phyloP scores from a whole-genome alignment of 192 early-diverging fungal species.

The Chytriomyces sp. region DNA sequence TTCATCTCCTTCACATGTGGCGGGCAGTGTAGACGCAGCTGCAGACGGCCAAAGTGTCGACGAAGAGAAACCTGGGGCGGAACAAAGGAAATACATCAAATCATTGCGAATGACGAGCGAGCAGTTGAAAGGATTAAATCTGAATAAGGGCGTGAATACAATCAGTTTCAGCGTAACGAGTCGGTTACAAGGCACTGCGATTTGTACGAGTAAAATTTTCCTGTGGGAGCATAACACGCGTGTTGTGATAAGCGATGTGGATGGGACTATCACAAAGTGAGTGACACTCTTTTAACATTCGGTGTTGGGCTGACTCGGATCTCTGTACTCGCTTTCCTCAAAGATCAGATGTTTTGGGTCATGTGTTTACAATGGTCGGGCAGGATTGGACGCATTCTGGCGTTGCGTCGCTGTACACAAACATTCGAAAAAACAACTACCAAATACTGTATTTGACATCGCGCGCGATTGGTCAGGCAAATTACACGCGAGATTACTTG shows the following conservation, averaged over 20 bases:
- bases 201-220: slow-evolving; percentile 86
- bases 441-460: slow-evolving; percentile 93
- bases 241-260: slow-evolving; percentile 97
- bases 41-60: not conserved
- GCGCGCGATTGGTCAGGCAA: slow-evolving; percentile 93
- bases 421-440: slow-evolving; percentile 93
- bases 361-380: slow-evolving; percentile 96
- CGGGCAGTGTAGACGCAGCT: not conserved
- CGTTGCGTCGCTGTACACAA: slow-evolving; percentile 94
- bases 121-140: slow-evolving; percentile 78
- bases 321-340: not conserved
- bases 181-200: slow-evolving; percentile 74
- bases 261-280: slow-evolving; percentile 95
- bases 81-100: slow-evolving; percentile 53
- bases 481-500: slow-evolving; percentile 90
- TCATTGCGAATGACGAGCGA: slow-evolving; percentile 89
- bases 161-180: slow-evolving; percentile 87
- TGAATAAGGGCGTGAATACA: slow-evolving; percentile 87
- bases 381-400: slow-evolving; percentile 98
- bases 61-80: not conserved
- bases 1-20: not conserved
- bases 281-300: too few species aligned
- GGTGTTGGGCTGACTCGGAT: too few species aligned
- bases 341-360: slow-evolving; percentile 89
- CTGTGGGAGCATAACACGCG: slow-evolving; percentile 81